These are phyloP conservation scores for Syzygium aqueum DNA, from an alignment of 345 rosid genomes.

Conservation along the genomic window DNA sequence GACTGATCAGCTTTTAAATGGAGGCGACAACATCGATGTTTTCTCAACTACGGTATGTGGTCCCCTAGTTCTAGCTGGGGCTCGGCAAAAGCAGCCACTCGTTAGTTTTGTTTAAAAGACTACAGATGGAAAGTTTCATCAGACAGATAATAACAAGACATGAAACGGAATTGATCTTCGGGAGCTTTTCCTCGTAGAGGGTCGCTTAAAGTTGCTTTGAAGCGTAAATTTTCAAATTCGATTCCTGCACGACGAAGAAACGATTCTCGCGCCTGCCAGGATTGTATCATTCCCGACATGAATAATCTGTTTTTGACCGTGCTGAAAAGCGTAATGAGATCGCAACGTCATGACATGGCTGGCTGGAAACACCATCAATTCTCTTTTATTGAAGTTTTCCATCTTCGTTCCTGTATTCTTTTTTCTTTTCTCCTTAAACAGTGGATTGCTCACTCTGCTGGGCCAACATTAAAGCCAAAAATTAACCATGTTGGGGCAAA, in stretches of 20 bases:
- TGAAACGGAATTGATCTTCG: background rate
- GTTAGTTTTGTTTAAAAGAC: background rate
- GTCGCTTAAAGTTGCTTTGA: background rate
- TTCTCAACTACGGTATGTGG: background rate
- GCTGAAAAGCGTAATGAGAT: background rate
- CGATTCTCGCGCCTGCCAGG: background rate
- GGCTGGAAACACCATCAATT: background rate
- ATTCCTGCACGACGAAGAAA: background rate
- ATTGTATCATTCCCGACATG: background rate
- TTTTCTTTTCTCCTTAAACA: background rate
- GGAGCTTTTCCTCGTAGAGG: background rate
- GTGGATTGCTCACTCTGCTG: background rate
- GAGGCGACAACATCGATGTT: background rate
- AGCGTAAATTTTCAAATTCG: background rate
- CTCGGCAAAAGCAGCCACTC: background rate
- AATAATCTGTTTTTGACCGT: background rate
- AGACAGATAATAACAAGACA: background rate
- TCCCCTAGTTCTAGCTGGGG: background rate
- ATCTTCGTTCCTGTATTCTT: background rate
- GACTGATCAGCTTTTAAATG: background rate
- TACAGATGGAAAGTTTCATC: background rate
- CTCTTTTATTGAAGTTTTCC: background rate
- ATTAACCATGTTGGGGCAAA: background rate
- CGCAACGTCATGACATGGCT: background rate
- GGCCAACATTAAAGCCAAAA: background rate